Conservation (phyloP, 148 eudicot species). For the Rhododendron molle region DNA sequence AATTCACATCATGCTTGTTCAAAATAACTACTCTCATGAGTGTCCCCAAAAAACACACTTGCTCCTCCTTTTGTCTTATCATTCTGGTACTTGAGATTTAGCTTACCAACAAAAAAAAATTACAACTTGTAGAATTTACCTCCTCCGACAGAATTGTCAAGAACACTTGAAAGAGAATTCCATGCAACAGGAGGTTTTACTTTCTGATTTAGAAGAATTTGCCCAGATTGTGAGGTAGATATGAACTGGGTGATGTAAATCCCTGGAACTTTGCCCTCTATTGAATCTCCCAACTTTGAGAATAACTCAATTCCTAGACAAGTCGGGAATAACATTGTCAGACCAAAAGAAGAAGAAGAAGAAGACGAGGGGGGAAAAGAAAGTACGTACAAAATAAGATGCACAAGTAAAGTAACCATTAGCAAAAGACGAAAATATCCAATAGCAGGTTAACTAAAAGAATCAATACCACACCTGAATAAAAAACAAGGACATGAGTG, state of each 20-base stretch:
- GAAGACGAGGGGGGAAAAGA: neutral
- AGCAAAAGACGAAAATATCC: neutral
- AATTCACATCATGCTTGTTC: neutral
- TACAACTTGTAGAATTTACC: conserved; percentile 21
- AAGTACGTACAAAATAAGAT: no score
- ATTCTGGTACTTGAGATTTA: neutral
- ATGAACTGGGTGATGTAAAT: conserved; percentile 80
- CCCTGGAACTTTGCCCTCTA: conserved; percentile 47
- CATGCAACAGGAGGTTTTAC: conserved; percentile 64
- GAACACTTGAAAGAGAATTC: conserved; percentile 56
- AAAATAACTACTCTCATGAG: neutral
- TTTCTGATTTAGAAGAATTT: conserved; percentile 42
- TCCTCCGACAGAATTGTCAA: conserved; percentile 31
- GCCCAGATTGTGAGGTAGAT: conserved; percentile 52
- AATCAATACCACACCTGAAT: neutral
- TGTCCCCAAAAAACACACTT: neutral
- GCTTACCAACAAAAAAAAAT: neutral
- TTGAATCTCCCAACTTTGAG: conserved; percentile 82
- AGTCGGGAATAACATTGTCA: neutral
- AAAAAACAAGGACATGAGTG: neutral
- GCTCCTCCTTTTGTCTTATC: neutral
- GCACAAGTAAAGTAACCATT: neutral
- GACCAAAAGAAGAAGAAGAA: neutral
- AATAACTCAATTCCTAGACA: conserved; percentile 77
- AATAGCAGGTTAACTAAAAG: neutral